Evolutionary conservation across 495 filamentous ascomycete species (phyloP), one percentile per base, ranked within the genome.

Genomic region (Lasiosphaeria hispida): DNA sequence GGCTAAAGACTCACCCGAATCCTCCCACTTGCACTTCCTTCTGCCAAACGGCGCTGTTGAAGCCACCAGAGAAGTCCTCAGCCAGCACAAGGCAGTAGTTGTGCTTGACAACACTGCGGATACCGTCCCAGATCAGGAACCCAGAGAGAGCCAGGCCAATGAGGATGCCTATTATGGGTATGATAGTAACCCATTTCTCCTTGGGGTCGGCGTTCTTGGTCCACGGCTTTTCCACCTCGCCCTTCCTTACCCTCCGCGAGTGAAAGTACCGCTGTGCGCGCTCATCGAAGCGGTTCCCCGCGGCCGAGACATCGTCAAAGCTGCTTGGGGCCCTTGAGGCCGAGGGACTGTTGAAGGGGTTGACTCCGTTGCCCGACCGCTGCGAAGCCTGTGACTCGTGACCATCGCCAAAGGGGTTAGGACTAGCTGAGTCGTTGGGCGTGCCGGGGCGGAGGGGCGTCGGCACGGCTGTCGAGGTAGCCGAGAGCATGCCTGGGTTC

Each of bases 111-210:
- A 93, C 87, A 47, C 79, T 82, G 6, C 71, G 69, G 14, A 90
- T 61, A 7, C 89, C 90, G 57, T 89, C 83, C 76, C 85, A 92
- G 10, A 92, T 75, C 43, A 92, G 64, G 59, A 90, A 78, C 0
- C 77, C 89, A 4, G 85, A 80, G 43, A 91, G 77, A 4, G 61
- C 83, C 43, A 92, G 61, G 18, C 89, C 89, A 9, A 90, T 47
- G 13, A 81, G 15, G 44, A 92, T 76, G 17, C 89, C 88, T 19
- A 89, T 67, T 43, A 90, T 63, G 3, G 88, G 88, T 34, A 92
- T 81, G 55, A 92, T 90, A 17, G 85, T 90, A 4, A 89, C 85
- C 90, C 89, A 92, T 75, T 91, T 92, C 78, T 92, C 87, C 67
- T 81, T 85, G 4, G 88, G 86, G 65, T 92, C 88, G 51, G 78